Conservation (phyloP, 805 yeast genomes). For the Pichia eremophila region DNA sequence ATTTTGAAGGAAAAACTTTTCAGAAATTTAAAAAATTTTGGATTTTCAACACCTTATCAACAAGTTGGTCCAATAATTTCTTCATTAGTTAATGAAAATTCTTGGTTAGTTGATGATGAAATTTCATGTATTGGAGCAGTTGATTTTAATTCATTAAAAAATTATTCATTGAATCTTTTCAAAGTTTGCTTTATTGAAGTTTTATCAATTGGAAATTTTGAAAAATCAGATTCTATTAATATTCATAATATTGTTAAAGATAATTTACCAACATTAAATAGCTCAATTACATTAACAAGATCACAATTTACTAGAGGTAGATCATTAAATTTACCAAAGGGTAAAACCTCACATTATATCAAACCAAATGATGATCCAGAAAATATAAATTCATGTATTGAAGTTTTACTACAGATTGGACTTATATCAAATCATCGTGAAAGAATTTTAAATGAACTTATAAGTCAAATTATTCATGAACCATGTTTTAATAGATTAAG, state of each 20-base stretch:
- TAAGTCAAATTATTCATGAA: slow-evolving; percentile 68
- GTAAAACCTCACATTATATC: slow-evolving; percentile 37
- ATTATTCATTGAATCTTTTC: slow-evolving; percentile 43
- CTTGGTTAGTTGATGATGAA: slow-evolving; percentile 60
- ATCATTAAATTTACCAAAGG: slow-evolving; percentile 33
- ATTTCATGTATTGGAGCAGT: slow-evolving; percentile 37
- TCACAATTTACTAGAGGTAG: slow-evolving; percentile 37
- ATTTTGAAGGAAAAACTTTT: slow-evolving; percentile 54
- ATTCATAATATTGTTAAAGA: slow-evolving; percentile 33
- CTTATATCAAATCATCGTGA: slow-evolving; percentile 32
- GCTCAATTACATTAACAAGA: slow-evolving; percentile 30
- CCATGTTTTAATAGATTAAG: slow-evolving; percentile 86
- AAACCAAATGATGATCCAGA: slow-evolving; percentile 47
- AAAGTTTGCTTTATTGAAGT: slow-evolving; percentile 59
- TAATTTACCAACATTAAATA: slow-evolving; percentile 17
- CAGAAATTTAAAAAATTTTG: slow-evolving; percentile 59
- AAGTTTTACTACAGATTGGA: slow-evolving; percentile 65
- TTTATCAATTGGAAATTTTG: slow-evolving; percentile 69
- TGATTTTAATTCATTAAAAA: slow-evolving; percentile 32
- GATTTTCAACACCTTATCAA: slow-evolving; percentile 65
- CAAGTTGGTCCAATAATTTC: slow-evolving; percentile 61
- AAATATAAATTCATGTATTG: slow-evolving; percentile 79
- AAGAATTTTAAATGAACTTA: slow-evolving; percentile 49
- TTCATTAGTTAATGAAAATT: slow-evolving; percentile 58
- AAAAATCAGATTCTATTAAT: slow-evolving; percentile 41